Base-by-base conservation (phyloP, 2,329 filamentous ascomycete species). In the Huntiella omanensis region DNA sequence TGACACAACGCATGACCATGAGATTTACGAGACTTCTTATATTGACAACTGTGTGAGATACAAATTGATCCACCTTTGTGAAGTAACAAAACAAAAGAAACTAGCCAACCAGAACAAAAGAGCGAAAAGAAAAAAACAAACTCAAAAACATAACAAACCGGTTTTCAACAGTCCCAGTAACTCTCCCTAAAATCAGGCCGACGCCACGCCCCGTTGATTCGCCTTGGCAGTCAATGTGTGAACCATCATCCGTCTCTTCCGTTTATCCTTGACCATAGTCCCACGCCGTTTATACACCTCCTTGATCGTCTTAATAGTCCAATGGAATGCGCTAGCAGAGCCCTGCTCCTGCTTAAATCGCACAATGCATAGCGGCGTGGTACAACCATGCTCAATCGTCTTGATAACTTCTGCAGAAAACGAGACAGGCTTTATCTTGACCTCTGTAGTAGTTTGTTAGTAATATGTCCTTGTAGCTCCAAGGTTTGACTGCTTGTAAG, bases 301-400 rank as follows among this genome's bases (percentile, higher is more conserved):
- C 53, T 79, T 71, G 54, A 95, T 68, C 3, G 81, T 80, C 49
- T 86, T 80, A 19, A 92, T 73, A 7, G 94, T 82, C 56, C 76
- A 78, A 58, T 84, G 73, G 64, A 96, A 93, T 54, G 82, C 91
- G 55, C 81, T 91, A 34, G 84, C 86, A 1, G 88, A 87, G n/a
- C 88, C 91, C 49, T 79, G 79, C 57, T 91, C 85, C 57, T 95
- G 87, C 1, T 83, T 88, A 59, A 95, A 84, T 33, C 84, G 80
- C 28, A 83, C 76, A 52, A 95, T 77, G 59, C 80, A 83, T 46
- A 95, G 70, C 40, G 79, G 79, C 40, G 75, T 77, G 52, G 76
- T 78, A 55, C 75, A 79, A 41, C 83, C 83, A 56, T 91, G 82
- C 63, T 94, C 83, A 51, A 93, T 80, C 34, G 93, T 80, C 1